Evolutionary conservation across 2,329 filamentous ascomycete species (phyloP).

Genomic region (Phialemoniopsis sp.): DNA sequence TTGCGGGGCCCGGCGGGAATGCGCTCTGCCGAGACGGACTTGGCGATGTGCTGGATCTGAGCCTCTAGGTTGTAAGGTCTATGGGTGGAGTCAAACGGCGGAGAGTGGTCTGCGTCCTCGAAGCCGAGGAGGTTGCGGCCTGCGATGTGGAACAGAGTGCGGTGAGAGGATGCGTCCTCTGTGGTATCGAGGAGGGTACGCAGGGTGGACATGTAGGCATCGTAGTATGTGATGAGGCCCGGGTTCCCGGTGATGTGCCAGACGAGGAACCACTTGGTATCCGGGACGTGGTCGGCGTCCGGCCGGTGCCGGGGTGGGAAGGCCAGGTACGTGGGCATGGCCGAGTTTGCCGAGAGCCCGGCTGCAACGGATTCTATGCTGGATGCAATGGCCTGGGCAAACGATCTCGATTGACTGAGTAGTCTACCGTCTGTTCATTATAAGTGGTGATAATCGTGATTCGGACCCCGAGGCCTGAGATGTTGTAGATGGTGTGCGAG

Average conservation of each 20-base stretch:
- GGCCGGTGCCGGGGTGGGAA: constrained; percentile 6
- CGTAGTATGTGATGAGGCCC: constrained; percentile 71
- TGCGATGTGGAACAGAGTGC: constrained; percentile 46
- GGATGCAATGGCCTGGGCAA: too few species aligned
- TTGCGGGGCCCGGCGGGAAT: constrained; percentile 20
- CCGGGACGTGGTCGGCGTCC: background rate
- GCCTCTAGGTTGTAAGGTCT: constrained; percentile 48
- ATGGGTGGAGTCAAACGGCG: constrained; percentile 33
- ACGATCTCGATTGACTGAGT: too few species aligned
- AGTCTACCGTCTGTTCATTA: too few species aligned
- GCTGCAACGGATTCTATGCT: too few species aligned
- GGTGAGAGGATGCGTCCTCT: constrained; percentile 14
- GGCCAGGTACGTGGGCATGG: constrained; percentile 9
- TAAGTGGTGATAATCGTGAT: too few species aligned
- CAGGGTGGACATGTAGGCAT: constrained; percentile 58
- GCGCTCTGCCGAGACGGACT: constrained; percentile 15
- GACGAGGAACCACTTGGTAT: constrained; percentile 38
- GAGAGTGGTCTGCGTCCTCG: constrained; percentile 42
- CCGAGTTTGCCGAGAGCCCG: too few species aligned
- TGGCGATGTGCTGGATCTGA: constrained; percentile 44
- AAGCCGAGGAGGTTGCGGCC: constrained; percentile 58
- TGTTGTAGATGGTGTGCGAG: too few species aligned
- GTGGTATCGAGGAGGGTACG: constrained; percentile 45
- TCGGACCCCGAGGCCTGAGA: too few species aligned
- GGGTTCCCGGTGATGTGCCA: constrained; percentile 77